Conservation (phyloP, 768 basidiomycete genomes). For the Boletus pseudopeckii region DNA sequence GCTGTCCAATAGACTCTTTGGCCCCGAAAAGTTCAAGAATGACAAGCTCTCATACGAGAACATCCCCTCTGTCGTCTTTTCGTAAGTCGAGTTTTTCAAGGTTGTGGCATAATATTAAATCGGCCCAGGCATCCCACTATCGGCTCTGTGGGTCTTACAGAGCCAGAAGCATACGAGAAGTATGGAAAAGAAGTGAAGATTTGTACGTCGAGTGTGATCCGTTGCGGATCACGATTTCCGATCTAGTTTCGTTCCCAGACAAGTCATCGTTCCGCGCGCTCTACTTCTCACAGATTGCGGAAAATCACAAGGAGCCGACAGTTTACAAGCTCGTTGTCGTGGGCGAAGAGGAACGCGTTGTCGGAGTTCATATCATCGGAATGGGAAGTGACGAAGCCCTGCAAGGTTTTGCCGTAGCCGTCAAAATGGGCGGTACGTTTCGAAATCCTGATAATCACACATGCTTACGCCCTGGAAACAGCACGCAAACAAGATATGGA, state of each 20-base stretch:
- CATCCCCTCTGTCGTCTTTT: constrained; percentile 95
- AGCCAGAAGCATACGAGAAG: constrained; percentile 82
- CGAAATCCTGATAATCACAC: not conserved
- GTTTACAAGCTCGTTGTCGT: constrained; percentile 87
- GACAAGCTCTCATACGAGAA: constrained; percentile 87
- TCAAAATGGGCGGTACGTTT: constrained; percentile 83
- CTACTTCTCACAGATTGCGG: constrained; percentile 89
- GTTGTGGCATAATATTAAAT: constrained; percentile 3
- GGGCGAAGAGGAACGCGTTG: constrained; percentile 89
- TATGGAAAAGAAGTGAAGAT: constrained; percentile 90
- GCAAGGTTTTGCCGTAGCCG: constrained; percentile 95
- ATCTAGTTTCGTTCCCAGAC: constrained; percentile 42
- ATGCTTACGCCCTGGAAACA: constrained; percentile 13
- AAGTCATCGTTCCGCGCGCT: constrained; percentile 78
- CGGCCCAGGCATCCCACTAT: constrained; percentile 81
- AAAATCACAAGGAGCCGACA: constrained; percentile 92
- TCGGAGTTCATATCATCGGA: constrained; percentile 95
- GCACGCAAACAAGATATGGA: constrained; percentile 82
- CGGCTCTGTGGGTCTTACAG: constrained; percentile 93
- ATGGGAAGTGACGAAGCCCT: constrained; percentile 88
- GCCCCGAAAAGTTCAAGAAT: constrained; percentile 77
- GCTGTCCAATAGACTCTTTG: constrained; percentile 87
- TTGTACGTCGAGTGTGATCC: constrained; percentile 52
- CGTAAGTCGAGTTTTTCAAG: constrained; percentile 52
- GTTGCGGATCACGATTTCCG: not conserved